Percentiles rank a stretch among this genome's conserved stretches.
These are phyloP conservation scores for Rhodotorula mucilaginosa DNA, from an alignment of 1,284 basidiomycete species.

Conservation along the genomic window DNA sequence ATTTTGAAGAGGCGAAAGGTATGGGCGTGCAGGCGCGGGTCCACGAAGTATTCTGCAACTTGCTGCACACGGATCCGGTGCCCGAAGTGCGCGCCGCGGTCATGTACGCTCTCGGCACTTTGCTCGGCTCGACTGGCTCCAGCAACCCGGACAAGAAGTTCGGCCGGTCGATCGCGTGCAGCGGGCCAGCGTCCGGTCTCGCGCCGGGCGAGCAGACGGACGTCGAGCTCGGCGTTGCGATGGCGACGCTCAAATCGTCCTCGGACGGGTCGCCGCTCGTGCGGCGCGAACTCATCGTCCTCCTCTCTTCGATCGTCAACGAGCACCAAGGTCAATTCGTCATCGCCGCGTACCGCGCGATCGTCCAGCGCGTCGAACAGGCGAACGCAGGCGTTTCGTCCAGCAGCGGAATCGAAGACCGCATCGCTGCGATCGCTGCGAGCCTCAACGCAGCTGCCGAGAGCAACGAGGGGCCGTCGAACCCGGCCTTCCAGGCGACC, in stretches of 20 bases:
- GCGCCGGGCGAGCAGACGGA: constrained; percentile 66
- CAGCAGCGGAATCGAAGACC: constrained; percentile 49
- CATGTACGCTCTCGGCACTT: constrained; percentile 86
- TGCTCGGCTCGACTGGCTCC: constrained; percentile 80
- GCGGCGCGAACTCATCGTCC: constrained; percentile 85
- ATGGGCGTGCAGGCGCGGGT: constrained; percentile 76
- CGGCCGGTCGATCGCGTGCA: constrained; percentile 36
- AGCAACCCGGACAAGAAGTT: constrained; percentile 44
- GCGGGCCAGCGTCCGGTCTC: constrained; percentile 61
- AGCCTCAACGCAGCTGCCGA: constrained; percentile 41
- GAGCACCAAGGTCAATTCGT: constrained; percentile 97
- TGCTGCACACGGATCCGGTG: constrained; percentile 76
- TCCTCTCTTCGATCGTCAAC: constrained; percentile 88
- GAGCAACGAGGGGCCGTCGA: constrained; percentile 38
- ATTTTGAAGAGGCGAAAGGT: constrained; percentile 84
- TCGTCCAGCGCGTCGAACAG: constrained; percentile 59
- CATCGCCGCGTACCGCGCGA: constrained; percentile 87
- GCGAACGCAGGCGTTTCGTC: constrained; percentile 54
- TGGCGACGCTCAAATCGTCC: constrained; percentile 52
- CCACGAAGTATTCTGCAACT: constrained; percentile 78
- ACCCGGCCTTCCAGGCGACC: constrained; percentile 42
- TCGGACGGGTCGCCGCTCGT: constrained; percentile 94
- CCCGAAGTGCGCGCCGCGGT: constrained; percentile 91
- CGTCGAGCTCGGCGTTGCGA: constrained; percentile 58
- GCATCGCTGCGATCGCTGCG: constrained; percentile 37